These are phyloP conservation scores for Cladosporium halotolerans DNA, from an alignment of 2,329 filamentous ascomycete genomes.

Conservation along the genomic window DNA sequence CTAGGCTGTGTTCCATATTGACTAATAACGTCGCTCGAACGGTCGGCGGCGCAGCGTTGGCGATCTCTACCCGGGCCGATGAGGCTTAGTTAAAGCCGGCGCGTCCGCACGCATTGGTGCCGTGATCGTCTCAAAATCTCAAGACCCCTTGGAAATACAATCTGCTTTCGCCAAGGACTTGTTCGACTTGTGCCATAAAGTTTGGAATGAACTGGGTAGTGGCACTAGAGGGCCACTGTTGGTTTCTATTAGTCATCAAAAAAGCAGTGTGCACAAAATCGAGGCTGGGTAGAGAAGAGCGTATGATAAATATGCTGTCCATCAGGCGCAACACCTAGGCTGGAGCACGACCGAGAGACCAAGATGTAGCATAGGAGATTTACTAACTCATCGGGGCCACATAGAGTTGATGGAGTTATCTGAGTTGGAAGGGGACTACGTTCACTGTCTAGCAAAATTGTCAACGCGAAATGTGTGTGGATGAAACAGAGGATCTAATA, in stretches of 20 bases:
- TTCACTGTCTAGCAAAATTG: neutral
- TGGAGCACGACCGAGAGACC: neutral
- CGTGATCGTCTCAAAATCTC: too few relatives aligned
- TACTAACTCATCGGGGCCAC: neutral
- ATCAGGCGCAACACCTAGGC: neutral
- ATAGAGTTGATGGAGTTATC: neutral
- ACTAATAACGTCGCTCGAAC: too few relatives aligned
- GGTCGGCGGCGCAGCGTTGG: too few relatives aligned
- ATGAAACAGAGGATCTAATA: neutral
- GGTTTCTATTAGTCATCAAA: neutral
- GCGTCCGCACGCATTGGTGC: too few relatives aligned
- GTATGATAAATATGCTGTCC: neutral
- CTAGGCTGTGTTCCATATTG: too few relatives aligned
- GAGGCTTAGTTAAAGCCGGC: too few relatives aligned
- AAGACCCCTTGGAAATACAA: too few relatives aligned
- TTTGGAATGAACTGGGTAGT: neutral
- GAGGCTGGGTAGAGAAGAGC: neutral
- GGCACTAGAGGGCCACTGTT: neutral
- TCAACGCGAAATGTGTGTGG: neutral
- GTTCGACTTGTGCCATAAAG: neutral
- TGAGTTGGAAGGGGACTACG: neutral
- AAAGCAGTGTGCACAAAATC: neutral
- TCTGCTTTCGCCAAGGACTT: too few relatives aligned
- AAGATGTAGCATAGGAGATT: neutral
- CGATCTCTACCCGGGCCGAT: too few relatives aligned